Evolutionary conservation across 2,329 filamentous ascomycete genomes (phyloP).

Genomic region (Furcasterigmium sp.): DNA sequence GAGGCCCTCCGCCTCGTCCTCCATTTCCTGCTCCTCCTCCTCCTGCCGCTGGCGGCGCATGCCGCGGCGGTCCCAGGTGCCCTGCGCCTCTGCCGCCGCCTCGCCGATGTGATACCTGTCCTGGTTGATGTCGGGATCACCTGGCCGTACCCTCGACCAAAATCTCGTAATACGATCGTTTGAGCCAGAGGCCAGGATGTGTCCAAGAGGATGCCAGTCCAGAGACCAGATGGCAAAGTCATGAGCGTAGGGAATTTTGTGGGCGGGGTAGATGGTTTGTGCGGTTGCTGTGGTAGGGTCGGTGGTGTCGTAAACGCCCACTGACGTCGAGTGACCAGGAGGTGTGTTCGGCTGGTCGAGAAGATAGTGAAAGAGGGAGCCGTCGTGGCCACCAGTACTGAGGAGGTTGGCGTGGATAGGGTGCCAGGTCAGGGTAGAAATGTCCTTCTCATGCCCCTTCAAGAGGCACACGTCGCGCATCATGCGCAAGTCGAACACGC

Average conservation of each 20-base stretch:
- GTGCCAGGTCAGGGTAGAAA: slow-evolving; percentile 90
- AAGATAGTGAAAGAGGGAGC: slow-evolving; percentile 88
- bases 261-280: slow-evolving; percentile 88
- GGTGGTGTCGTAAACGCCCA: slow-evolving; percentile 79
- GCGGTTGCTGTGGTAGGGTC: slow-evolving; percentile 76
- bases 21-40: slow-evolving; percentile 87
- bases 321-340: slow-evolving; percentile 60
- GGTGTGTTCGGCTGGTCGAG: slow-evolving; percentile 91
- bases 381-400: slow-evolving; percentile 85
- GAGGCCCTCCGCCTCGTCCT: slow-evolving; percentile 89
- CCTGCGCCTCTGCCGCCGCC: slow-evolving; percentile 84
- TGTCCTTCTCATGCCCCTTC: slow-evolving; percentile 92
- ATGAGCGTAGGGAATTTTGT: slow-evolving; percentile 82
- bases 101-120: slow-evolving; percentile 96
- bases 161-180: slow-evolving; percentile 97
- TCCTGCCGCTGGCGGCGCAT: slow-evolving; percentile 76
- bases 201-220: slow-evolving; percentile 95
- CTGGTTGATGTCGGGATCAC: slow-evolving; percentile 77
- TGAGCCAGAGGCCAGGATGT: slow-evolving; percentile 90
- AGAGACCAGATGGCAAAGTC: slow-evolving; percentile 96
- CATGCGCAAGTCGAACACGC: slow-evolving; percentile 93
- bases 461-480: slow-evolving; percentile 96
- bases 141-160: slow-evolving; percentile 87
- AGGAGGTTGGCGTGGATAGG: slow-evolving; percentile 85
- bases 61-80: slow-evolving; percentile 84